phyloP scores from a whole-genome alignment of 169 alveolate species.

The Plasmodium fragile region DNA sequence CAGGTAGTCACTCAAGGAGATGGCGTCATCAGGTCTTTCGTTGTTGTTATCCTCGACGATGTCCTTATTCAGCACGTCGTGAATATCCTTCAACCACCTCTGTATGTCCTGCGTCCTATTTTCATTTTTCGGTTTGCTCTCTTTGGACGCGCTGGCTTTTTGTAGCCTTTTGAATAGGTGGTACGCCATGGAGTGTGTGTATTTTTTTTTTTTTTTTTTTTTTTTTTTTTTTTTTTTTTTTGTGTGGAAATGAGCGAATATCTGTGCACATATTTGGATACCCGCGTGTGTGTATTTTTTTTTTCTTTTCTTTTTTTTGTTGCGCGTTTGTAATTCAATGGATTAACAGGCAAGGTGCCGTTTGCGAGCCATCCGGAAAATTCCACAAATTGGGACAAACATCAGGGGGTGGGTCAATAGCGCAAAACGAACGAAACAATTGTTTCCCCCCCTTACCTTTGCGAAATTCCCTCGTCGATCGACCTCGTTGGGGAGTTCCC shows the following conservation, averaged over 20 bases:
- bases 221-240: neutral
- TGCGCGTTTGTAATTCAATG: neutral
- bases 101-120: slow-evolving; percentile 30
- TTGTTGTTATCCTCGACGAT: neutral
- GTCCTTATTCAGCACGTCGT: slow-evolving; percentile 15
- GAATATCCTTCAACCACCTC: slow-evolving; percentile 29
- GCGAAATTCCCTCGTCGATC: neutral
- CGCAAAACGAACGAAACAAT: neutral
- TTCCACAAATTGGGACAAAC: neutral
- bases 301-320: neutral
- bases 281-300: neutral
- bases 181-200: slow-evolving; percentile 33
- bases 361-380: neutral
- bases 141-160: slow-evolving; percentile 32
- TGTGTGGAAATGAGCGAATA: too few relatives aligned
- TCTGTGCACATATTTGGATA: too few relatives aligned
- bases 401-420: neutral
- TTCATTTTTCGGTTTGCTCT: slow-evolving; percentile 35
- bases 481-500: neutral
- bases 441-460: neutral
- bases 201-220: neutral
- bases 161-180: slow-evolving; percentile 59
- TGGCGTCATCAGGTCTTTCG: neutral
- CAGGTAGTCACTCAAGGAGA: slow-evolving; percentile 8
- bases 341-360: neutral